Evolutionary conservation across 2,329 filamentous ascomycete species (phyloP), one percentile per base, ranked within the genome.

Genomic region (Aureobasidium sp.): DNA sequence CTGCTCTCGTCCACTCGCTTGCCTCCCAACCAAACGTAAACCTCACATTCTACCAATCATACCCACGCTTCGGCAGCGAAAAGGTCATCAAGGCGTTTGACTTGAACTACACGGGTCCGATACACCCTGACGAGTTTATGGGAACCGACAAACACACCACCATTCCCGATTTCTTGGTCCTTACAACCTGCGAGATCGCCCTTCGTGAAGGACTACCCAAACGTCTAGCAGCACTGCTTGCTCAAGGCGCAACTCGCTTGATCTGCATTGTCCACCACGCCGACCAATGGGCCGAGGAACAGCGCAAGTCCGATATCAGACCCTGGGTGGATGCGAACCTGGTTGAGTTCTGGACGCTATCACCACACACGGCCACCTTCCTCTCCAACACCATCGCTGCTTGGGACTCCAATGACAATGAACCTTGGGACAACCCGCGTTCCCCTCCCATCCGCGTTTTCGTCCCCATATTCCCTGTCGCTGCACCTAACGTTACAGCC

Each of bases 381-480:
- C 61, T 71, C 5, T 54, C 65, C 41, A 62, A 59, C 32, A 47
- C 37, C 3, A 44, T 62, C n/a, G 37, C 42, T 11, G 36, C 32
- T 27, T 62, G 60, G 60, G 50, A 62, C 21, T 55, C 65, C 30
- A 62, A 59, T 6, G 32, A 9, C 9, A 8, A 27, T 8, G 21
- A 37, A 3, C 25, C 32, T 27, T 62, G 61, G 61, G 45, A 59
- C 2, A 32, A 36, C 14, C 36, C 53, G 14, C 66, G 63, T 34
- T 62, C 68, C 45, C 62, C 61, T 25, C 66, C 64, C 9, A 64
- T 71, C 39, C 62, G 65, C 14, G 62, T 64, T 32, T 66, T 69
- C 36, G 64, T 67, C 13, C 69, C 69, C 9, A 59, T 71, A 29
- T 71, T 71, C 63, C 69, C 69, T 10, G 68, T 71, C 7, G 37